Evolutionary conservation across 495 filamentous ascomycete genomes (phyloP).

Genomic region (Aspergillus coremiiformis): DNA sequence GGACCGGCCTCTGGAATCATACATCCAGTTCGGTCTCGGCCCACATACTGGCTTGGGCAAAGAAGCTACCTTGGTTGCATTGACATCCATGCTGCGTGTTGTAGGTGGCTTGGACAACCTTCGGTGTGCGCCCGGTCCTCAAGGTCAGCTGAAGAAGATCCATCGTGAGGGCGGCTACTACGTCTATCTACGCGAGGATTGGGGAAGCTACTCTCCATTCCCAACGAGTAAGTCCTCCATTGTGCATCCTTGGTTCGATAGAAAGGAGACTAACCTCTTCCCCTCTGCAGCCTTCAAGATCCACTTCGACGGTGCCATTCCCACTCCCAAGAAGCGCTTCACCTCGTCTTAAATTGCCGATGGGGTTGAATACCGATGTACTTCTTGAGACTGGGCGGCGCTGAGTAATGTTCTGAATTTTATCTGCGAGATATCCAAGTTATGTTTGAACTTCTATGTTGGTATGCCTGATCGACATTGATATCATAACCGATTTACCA

Average conservation of each 20-base stretch:
- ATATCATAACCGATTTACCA: neutral
- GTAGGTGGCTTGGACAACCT: slow-evolving; percentile 52
- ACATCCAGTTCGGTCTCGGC: slow-evolving; percentile 60
- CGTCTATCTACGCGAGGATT: slow-evolving; percentile 68
- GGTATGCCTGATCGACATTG: neutral
- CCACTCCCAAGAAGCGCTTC: slow-evolving; percentile 15
- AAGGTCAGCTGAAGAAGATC: slow-evolving; percentile 70
- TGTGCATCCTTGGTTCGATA: neutral
- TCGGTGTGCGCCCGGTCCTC: slow-evolving; percentile 58
- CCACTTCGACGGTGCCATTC: slow-evolving; percentile 35
- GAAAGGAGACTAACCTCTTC: slow-evolving; percentile 6
- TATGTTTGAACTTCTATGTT: neutral
- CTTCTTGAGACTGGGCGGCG: neutral
- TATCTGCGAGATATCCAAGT: neutral
- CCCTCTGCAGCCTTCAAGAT: slow-evolving; percentile 33
- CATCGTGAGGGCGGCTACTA: slow-evolving; percentile 51
- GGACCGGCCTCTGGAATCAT: slow-evolving; percentile 57
- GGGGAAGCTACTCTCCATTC: slow-evolving; percentile 64
- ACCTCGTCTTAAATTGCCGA: neutral
- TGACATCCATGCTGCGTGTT: slow-evolving; percentile 58
- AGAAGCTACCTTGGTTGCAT: slow-evolving; percentile 53
- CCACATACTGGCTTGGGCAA: slow-evolving; percentile 56
- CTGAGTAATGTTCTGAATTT: neutral
- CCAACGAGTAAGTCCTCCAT: slow-evolving; percentile 52
- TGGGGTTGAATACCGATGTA: neutral